Percentiles rank a stretch among this genome's conserved stretches.
Evolutionary conservation across 345 rosid genomes (phyloP).

Genomic region (Isatis tinctoria): DNA sequence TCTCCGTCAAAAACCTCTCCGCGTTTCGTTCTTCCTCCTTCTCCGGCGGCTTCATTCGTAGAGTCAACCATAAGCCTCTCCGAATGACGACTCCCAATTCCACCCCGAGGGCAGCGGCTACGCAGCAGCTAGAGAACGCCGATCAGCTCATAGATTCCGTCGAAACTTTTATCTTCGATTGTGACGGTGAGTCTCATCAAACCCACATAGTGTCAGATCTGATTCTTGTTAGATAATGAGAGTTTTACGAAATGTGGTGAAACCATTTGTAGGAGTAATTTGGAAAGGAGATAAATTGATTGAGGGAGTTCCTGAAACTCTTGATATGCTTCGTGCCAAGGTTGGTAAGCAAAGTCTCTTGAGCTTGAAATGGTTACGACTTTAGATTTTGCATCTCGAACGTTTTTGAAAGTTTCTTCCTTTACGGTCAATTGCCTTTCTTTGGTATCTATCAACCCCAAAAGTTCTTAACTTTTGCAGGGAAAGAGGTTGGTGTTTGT

Average conservation of each 20-base stretch:
- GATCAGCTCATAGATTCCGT: constrained; percentile 84
- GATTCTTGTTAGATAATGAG: background rate
- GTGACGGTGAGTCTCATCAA: constrained; percentile 53
- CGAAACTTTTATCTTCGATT: constrained; percentile 91
- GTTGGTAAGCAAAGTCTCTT: constrained; percentile 39
- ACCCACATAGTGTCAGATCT: background rate
- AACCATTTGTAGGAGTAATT: constrained; percentile 61
- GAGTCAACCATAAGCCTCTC: constrained; percentile 9
- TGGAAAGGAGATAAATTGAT: constrained; percentile 98
- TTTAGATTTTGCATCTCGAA: background rate
- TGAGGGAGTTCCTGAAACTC: constrained; percentile 91
- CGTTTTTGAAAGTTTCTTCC: background rate
- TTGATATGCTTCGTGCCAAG: constrained; percentile 92
- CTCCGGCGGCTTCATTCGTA: background rate
- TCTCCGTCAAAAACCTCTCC: constrained; percentile 10
- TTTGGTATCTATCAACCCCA: background rate
- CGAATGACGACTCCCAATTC: constrained; percentile 35
- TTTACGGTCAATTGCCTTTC: background rate
- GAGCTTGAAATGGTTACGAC: background rate
- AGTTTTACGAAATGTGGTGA: background rate
- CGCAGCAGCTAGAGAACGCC: constrained; percentile 72
- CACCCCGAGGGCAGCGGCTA: constrained; percentile 39
- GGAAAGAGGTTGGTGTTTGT: constrained; percentile 94
- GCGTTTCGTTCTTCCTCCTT: constrained; percentile 7
- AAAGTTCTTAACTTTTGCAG: constrained; percentile 23